Evolutionary conservation across 73 alveolate genomes (phyloP).

Genomic region (Paramecium biaurelia): DNA sequence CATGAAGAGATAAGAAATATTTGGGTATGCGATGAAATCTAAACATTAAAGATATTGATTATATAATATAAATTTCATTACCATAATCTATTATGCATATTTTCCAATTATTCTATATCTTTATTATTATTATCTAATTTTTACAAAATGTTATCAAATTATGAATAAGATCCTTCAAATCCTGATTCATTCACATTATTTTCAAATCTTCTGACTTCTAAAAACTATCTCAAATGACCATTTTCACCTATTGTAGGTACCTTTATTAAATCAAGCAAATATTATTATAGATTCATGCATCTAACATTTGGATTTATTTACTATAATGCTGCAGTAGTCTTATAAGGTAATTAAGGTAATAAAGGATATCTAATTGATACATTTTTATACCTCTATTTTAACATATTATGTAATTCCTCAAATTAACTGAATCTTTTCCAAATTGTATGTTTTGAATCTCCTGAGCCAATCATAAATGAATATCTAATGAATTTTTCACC

Average conservation of each 20-base stretch:
- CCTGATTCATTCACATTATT: background rate
- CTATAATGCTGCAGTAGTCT: background rate
- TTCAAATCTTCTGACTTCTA: background rate
- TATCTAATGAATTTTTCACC: constrained; percentile 14
- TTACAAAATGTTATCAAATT: background rate
- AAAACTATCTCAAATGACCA: background rate
- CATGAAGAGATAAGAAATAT: constrained; percentile 47
- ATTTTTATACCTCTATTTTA: background rate
- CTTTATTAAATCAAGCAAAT: background rate
- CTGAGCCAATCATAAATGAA: background rate
- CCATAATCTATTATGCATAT: background rate
- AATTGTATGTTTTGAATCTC: background rate
- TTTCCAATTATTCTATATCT: background rate
- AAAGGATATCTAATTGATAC: background rate
- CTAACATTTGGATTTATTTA: constrained; percentile 27
- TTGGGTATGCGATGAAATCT: constrained; percentile 7
- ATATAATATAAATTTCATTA: background rate
- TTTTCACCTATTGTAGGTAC: constrained; percentile 14
- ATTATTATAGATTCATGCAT: background rate
- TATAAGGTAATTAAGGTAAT: background rate
- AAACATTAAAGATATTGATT: background rate
- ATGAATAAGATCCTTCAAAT: background rate
- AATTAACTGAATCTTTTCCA: constrained; percentile 20
- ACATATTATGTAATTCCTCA: background rate
- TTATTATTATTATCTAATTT: background rate